Evolutionary conservation across 768 basidiomycete species (phyloP).

Genomic region (Tephrocybe sp.): DNA sequence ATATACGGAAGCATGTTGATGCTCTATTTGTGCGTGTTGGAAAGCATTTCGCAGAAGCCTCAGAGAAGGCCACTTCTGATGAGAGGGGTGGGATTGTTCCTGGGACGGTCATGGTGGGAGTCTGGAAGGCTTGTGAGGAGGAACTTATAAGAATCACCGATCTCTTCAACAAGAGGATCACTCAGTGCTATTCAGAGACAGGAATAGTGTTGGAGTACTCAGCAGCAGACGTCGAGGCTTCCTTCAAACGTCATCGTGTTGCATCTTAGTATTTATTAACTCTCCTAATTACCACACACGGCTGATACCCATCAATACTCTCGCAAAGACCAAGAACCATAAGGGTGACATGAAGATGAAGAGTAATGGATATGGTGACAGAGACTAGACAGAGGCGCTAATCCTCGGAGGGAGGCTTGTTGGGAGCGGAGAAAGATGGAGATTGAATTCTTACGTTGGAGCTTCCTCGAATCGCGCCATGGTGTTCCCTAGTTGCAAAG

Average conservation of each 20-base stretch:
- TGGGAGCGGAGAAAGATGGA: no score
- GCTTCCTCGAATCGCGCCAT: no score
- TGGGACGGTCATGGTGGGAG: constrained; percentile 71
- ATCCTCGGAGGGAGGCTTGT: no score
- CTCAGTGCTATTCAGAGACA: constrained; percentile 75
- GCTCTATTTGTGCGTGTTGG: constrained; percentile 87
- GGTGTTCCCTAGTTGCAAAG: no score
- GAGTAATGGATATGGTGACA: no score
- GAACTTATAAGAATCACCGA: constrained; percentile 75
- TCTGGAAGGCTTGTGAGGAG: constrained; percentile 91
- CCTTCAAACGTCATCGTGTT: constrained; percentile 68
- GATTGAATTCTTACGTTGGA: no score
- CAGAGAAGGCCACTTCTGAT: constrained; percentile 60
- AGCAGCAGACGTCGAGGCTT: constrained; percentile 67
- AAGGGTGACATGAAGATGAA: no score
- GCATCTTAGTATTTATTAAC: constrained; percentile 10
- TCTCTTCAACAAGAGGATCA: constrained; percentile 63
- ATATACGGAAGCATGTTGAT: constrained; percentile 86
- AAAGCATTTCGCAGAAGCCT: constrained; percentile 90
- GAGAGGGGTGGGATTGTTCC: constrained; percentile 52
- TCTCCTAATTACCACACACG: no score
- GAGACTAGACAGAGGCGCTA: no score
- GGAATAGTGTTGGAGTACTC: constrained; percentile 75
- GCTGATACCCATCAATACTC: no score
- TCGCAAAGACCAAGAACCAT: no score